These are phyloP conservation scores for Talaromyces sp. DNA, from an alignment of 2,329 filamentous ascomycete genomes.

Conservation along the genomic window DNA sequence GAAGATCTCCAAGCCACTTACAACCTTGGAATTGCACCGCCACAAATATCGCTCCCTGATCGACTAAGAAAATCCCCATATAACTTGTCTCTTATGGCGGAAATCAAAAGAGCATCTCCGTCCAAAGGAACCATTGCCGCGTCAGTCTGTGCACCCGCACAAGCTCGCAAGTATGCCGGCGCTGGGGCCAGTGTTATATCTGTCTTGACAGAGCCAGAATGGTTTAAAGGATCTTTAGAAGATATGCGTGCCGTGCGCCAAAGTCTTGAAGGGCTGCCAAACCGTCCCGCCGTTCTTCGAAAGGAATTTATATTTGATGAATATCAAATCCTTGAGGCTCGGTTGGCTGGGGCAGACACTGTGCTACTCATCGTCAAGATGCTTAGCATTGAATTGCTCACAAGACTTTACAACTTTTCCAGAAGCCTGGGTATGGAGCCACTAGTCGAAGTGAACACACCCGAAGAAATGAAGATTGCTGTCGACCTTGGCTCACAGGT, in stretches of 20 bases:
- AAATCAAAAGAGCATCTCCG: constrained; percentile 94
- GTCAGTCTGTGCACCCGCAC: constrained; percentile 78
- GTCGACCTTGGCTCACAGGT: constrained; percentile 82
- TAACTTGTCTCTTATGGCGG: constrained; percentile 89
- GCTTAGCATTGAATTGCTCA: constrained; percentile 71
- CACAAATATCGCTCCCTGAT: constrained; percentile 73
- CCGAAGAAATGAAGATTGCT: constrained; percentile 85
- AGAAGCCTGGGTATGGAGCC: constrained; percentile 93
- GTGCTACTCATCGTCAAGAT: constrained; percentile 97
- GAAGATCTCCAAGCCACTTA: constrained; percentile 83
- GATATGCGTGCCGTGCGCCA: constrained; percentile 83
- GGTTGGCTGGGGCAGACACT: constrained; percentile 88
- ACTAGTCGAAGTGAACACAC: constrained; percentile 91
- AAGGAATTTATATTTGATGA: constrained; percentile 99
- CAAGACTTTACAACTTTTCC: constrained; percentile 81
- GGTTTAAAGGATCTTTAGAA: constrained; percentile 98
- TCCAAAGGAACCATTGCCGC: constrained; percentile 94
- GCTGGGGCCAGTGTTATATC: constrained; percentile 96
- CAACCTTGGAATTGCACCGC: constrained; percentile 76
- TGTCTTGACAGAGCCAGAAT: constrained; percentile 95
- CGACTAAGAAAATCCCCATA: constrained; percentile 78
- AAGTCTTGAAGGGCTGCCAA: constrained; percentile 84
- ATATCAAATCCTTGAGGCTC: constrained; percentile 94
- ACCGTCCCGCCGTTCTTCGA: constrained; percentile 83
- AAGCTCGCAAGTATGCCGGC: constrained; percentile 86